Conservation (phyloP, 1,284 basidiomycete species). For the Ceratobasidium sp. region DNA sequence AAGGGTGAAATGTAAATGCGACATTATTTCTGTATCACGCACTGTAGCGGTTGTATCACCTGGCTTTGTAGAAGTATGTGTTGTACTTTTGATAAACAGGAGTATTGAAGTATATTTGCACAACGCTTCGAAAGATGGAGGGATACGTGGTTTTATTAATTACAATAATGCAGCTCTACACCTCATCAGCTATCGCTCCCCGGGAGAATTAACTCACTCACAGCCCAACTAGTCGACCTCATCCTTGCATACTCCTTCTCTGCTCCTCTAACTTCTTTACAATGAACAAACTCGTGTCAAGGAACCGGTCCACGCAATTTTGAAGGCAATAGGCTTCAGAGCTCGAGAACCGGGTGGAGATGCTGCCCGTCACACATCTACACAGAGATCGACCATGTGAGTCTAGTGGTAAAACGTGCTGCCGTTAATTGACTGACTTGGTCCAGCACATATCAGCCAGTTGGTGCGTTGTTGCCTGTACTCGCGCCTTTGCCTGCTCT, state of each 20-base stretch:
- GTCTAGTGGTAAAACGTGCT: conserved; percentile 45
- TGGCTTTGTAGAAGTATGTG: conserved; percentile 8
- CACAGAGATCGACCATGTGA: not conserved
- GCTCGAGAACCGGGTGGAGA: conserved; percentile 85
- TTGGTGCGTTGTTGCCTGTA: conserved; percentile 75
- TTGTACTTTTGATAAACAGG: not conserved
- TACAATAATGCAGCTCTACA: not conserved
- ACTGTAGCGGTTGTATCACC: conserved; percentile 19
- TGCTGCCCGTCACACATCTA: conserved; percentile 87
- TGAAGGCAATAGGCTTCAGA: conserved; percentile 85
- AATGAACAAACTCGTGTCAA: conserved; percentile 91
- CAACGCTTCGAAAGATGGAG: not conserved
- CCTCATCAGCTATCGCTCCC: not conserved
- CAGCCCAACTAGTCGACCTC: conserved; percentile 6
- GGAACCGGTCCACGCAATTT: conserved; percentile 94
- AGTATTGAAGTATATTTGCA: not conserved
- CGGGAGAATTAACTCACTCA: not conserved
- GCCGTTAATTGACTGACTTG: conserved; percentile 67
- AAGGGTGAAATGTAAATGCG: conserved; percentile 12
- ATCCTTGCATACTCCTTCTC: conserved; percentile 54
- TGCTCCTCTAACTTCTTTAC: conserved; percentile 82
- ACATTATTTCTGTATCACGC: not conserved
- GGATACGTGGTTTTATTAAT: conserved; percentile 4
- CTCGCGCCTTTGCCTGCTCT: conserved; percentile 85
- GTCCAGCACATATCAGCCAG: conserved; percentile 88